Evolutionary conservation across 257 asterid genomes (phyloP).

Genomic region (Rehmannia glutinosa): DNA sequence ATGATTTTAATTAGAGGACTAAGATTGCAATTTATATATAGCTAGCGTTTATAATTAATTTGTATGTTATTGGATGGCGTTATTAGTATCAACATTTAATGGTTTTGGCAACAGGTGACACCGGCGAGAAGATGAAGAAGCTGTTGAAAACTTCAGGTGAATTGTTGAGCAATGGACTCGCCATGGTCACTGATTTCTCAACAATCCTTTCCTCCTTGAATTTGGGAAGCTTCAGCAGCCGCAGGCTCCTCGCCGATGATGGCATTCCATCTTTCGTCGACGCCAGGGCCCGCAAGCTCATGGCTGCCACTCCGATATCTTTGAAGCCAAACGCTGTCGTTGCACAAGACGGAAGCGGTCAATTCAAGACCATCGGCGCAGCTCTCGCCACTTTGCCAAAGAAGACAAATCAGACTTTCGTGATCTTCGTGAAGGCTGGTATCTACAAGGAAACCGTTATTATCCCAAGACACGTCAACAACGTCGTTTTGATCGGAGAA

Average conservation of each 20-base stretch:
- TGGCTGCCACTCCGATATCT: conserved; percentile 16
- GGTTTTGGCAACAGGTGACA: conserved; percentile 24
- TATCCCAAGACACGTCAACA: conserved; percentile 33
- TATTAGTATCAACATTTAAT: too few relatives aligned
- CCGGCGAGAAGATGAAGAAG: conserved; percentile 57
- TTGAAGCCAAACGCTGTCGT: conserved; percentile 43
- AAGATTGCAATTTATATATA: too few relatives aligned
- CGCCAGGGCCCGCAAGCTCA: conserved; percentile 24
- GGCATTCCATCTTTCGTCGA: conserved; percentile 17
- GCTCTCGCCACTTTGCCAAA: conserved; percentile 39
- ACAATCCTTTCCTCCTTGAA: conserved; percentile 24
- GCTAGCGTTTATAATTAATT: too few relatives aligned
- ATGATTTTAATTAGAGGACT: too few relatives aligned
- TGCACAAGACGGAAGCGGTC: conserved; percentile 68
- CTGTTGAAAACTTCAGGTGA: conserved; percentile 41
- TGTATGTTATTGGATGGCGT: too few relatives aligned
- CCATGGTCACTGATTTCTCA: conserved; percentile 45
- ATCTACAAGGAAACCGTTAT: conserved; percentile 41
- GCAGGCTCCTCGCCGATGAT: conserved; percentile 16
- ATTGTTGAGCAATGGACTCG: conserved; percentile 50
- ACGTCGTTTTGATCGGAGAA: conserved; percentile 54
- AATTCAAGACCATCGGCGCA: conserved; percentile 38
- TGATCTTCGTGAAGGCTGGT: conserved; percentile 59
- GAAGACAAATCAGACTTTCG: conserved; percentile 23
- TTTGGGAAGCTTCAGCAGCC: conserved; percentile 27